phyloP scores from a whole-genome alignment of 2,329 filamentous ascomycete genomes.

The Dothistroma pini region DNA sequence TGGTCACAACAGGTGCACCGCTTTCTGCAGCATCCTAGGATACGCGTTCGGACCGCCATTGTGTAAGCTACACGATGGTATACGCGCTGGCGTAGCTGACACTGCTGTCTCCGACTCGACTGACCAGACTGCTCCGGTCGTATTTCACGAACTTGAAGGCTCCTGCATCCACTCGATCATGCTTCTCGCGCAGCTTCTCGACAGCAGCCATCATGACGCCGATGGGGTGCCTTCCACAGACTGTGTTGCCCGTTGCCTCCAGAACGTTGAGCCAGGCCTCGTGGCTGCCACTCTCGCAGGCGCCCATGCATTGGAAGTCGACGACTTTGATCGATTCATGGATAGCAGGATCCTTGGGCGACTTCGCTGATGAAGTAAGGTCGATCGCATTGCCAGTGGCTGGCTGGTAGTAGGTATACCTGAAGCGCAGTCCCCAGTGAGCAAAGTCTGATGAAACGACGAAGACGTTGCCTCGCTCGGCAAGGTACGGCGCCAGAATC shows the following conservation, averaged over 20 bases:
- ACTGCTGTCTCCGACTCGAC: constrained; percentile 67
- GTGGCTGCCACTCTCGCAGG: constrained; percentile 73
- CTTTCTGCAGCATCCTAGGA: neutral
- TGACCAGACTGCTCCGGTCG: constrained; percentile 75
- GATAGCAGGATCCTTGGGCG: constrained; percentile 55
- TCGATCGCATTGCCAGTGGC: constrained; percentile 38
- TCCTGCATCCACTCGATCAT: constrained; percentile 24
- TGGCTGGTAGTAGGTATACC: constrained; percentile 74
- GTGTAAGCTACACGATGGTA: constrained; percentile 52
- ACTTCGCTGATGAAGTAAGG: constrained; percentile 40
- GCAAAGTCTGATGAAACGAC: constrained; percentile 95
- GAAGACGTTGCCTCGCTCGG: constrained; percentile 72
- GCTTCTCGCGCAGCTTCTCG: constrained; percentile 54
- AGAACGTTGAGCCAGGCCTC: constrained; percentile 66
- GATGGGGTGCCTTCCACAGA: constrained; percentile 93
- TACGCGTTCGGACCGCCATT: neutral
- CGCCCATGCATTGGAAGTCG: constrained; percentile 78
- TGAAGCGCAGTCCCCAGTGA: constrained; percentile 85
- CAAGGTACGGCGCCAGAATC: constrained; percentile 73
- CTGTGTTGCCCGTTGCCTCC: constrained; percentile 74
- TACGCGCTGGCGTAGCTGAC: constrained; percentile 96
- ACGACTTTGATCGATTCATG: constrained; percentile 80
- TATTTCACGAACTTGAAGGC: constrained; percentile 78
- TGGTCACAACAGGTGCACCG: neutral
- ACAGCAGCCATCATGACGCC: constrained; percentile 87